Evolutionary conservation across 495 filamentous ascomycete species (phyloP).

Genomic region (Platismatia glauca): DNA sequence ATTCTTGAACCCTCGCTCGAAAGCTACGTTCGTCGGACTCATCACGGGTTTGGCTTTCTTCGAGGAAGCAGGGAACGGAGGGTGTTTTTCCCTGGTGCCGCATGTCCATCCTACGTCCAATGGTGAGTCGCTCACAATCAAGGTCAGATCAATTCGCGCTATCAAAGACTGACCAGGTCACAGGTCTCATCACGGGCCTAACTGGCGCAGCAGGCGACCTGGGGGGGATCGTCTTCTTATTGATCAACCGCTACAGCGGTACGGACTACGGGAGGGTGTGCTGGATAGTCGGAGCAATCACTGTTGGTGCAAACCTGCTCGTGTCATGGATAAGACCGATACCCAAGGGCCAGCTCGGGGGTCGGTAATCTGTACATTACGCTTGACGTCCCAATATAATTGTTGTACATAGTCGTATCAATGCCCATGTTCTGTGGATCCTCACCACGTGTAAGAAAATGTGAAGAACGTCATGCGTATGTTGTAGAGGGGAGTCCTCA

Average conservation of each 20-base stretch:
- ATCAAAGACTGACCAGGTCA: conserved; percentile 19
- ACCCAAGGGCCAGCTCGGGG: conserved; percentile 47
- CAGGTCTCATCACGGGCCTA: conserved; percentile 64
- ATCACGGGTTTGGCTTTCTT: conserved; percentile 67
- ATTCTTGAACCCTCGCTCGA: conserved; percentile 45
- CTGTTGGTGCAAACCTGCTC: conserved; percentile 54
- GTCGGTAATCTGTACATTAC: conserved; percentile 2
- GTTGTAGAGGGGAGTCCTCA: too few relatives aligned
- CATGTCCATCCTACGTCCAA: conserved; percentile 72
- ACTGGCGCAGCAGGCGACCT: conserved; percentile 77
- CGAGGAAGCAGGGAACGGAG: conserved; percentile 73
- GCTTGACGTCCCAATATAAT: too few relatives aligned
- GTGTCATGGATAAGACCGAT: conserved; percentile 66
- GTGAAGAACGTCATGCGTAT: too few relatives aligned
- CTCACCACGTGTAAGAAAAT: too few relatives aligned
- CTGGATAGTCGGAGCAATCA: conserved; percentile 71
- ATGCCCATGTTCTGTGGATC: neutral
- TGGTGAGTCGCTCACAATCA: conserved; percentile 33
- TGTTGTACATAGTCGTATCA: neutral
- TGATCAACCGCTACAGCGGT: conserved; percentile 70
- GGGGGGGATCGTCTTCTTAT: conserved; percentile 72
- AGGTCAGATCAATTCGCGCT: neutral
- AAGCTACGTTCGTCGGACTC: conserved; percentile 64
- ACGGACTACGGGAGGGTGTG: conserved; percentile 56
- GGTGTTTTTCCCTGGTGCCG: conserved; percentile 73